A percentile compares a stretch with the other conserved stretches of the same genome.
Evolutionary conservation across 148 eudicot genomes (phyloP).

Genomic region (Fagopyrum esculentum): DNA sequence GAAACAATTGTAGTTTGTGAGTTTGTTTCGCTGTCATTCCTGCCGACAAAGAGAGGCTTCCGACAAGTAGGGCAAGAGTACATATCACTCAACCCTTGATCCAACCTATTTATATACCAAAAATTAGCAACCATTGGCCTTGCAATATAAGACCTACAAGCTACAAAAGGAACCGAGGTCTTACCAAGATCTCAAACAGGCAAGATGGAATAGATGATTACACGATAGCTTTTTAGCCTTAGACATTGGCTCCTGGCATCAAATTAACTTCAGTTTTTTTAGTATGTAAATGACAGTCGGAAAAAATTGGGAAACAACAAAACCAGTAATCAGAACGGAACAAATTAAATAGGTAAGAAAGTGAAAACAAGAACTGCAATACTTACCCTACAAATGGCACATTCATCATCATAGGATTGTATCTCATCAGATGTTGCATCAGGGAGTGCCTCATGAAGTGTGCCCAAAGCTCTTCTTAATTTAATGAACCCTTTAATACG

Average conservation of each 20-base stretch:
- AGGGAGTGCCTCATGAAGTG: constrained; percentile 96
- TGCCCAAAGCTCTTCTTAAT: constrained; percentile 67
- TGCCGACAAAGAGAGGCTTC: constrained; percentile 81
- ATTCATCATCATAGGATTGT: constrained; percentile 82
- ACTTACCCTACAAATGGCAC: constrained; percentile 96
- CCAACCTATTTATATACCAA: constrained; percentile 52
- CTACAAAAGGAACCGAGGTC: constrained; percentile 4
- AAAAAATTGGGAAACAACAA: not conserved
- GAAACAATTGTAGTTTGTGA: constrained; percentile 40
- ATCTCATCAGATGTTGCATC: constrained; percentile 91
- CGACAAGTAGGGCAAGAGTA: constrained; percentile 99
- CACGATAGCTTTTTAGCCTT: constrained; percentile 95
- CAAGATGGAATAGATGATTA: constrained; percentile 91
- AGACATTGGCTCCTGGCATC: constrained; percentile 95
- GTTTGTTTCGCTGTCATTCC: constrained; percentile 44
- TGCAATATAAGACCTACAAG: not conserved
- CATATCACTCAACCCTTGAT: constrained; percentile 74
- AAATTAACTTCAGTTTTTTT: not conserved
- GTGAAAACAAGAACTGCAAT: not conserved
- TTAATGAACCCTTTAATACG: constrained; percentile 78
- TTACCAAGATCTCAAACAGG: constrained; percentile 96
- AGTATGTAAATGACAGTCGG: not conserved
- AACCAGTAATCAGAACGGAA: not conserved
- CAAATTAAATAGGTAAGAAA: not conserved
- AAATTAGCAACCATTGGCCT: constrained; percentile 7